Percentiles rank a stretch among this genome's conserved stretches.
Conservation (phyloP, 2,329 filamentous ascomycete genomes). For the Elsinoe arachidis region DNA sequence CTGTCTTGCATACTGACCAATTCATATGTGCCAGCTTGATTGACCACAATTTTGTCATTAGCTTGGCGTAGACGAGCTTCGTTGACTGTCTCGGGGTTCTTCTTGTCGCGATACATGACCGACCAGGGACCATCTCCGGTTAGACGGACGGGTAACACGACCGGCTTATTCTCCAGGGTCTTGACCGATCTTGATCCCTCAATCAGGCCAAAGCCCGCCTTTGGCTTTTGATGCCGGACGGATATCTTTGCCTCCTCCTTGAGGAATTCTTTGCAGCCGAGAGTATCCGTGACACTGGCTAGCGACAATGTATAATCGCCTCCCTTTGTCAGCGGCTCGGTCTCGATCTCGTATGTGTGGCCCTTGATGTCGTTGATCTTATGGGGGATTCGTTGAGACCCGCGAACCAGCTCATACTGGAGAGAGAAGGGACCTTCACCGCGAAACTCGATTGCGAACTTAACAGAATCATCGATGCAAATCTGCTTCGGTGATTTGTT, state of each 20-base stretch:
- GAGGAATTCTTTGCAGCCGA: conserved; percentile 76
- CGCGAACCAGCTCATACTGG: conserved; percentile 88
- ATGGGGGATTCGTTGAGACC: conserved; percentile 70
- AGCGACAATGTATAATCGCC: conserved; percentile 85
- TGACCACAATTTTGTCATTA: conserved; percentile 25
- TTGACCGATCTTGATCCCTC: conserved; percentile 69
- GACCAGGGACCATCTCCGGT: conserved; percentile 81
- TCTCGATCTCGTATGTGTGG: conserved; percentile 62
- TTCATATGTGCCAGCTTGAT: conserved; percentile 59
- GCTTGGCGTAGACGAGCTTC: conserved; percentile 16
- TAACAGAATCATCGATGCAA: conserved; percentile 74
- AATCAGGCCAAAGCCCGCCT: conserved; percentile 74
- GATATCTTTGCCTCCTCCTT: conserved; percentile 78
- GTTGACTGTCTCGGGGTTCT: conserved; percentile 27
- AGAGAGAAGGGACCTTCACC: conserved; percentile 83
- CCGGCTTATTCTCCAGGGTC: conserved; percentile 64
- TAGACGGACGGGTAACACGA: conserved; percentile 72
- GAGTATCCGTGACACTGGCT: conserved; percentile 75
- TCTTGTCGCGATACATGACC: conserved; percentile 56
- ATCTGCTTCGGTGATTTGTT: conserved; percentile 52
- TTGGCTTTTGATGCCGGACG: conserved; percentile 80
- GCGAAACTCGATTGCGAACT: conserved; percentile 63
- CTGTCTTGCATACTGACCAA: conserved; percentile 68
- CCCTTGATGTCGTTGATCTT: conserved; percentile 55
- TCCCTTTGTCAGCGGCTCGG: conserved; percentile 64